Percentiles rank a stretch among this genome's conserved stretches.
These are phyloP conservation scores for Tarenaya hassleriana DNA, from an alignment of 345 rosid genomes.

Conservation along the genomic window DNA sequence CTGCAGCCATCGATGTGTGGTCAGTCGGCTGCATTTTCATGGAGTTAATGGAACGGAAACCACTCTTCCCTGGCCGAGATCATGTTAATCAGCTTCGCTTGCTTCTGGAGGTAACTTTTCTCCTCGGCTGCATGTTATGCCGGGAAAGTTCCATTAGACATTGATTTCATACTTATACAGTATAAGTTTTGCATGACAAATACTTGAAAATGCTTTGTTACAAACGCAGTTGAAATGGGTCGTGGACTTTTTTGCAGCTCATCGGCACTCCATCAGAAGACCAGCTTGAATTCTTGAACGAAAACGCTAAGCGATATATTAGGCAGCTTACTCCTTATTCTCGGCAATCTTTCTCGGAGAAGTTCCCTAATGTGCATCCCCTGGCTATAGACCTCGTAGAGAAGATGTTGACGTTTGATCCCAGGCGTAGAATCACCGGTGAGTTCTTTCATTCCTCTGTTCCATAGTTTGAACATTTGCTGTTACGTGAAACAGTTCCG, in stretches of 20 bases:
- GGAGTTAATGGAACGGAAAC: constrained; percentile 97
- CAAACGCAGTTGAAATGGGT: too few relatives aligned
- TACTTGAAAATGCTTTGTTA: too few relatives aligned
- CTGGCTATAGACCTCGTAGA: constrained; percentile 89
- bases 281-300: constrained; percentile 81
- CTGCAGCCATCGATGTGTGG: constrained; percentile 98
- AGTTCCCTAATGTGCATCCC: constrained; percentile 79
- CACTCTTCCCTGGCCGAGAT: constrained; percentile 93
- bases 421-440: constrained; percentile 87
- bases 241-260: constrained; percentile 47
- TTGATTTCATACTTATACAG: too few relatives aligned
- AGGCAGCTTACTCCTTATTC: constrained; percentile 60
- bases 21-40: constrained; percentile 97
- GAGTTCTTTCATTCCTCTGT: constrained; percentile 14
- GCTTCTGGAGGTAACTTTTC: constrained; percentile 74
- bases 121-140: not conserved
- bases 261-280: constrained; percentile 97
- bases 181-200: not conserved
- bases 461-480: too few relatives aligned
- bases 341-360: constrained; percentile 81
- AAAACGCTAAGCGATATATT: constrained; percentile 93
- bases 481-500: too few relatives aligned
- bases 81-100: constrained; percentile 90
- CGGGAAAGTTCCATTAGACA: not conserved
- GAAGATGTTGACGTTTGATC: constrained; percentile 97